Evolutionary conservation across 129 eudicot species (phyloP), one percentile per base, ranked within the genome.

Genomic region (Saussurea involucrata): DNA sequence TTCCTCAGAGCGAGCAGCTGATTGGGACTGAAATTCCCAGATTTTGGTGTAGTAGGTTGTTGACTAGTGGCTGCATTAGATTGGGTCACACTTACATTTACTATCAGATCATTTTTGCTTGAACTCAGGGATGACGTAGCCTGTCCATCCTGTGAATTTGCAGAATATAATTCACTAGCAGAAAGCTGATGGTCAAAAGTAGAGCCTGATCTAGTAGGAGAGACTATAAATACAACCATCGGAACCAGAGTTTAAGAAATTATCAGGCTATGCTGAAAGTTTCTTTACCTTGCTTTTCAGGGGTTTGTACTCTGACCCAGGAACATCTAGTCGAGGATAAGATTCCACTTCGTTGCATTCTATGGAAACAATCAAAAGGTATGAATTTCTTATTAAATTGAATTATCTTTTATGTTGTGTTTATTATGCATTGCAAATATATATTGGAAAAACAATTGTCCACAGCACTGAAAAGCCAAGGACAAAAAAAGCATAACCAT

Each of bases 291-390:
- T 79, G 70, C 73, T 86, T 80, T 84, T 83, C 74, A 89, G 77
- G 53, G 96, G 90, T 82, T 73, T 89, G 84, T 86, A 87, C n/a
- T 89, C 97, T 36, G 92, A 73, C 53, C 97, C 98, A 71, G 98
- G 98, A 82, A 95, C 83, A 73, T 87, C 97, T 24, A 95, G 89
- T 33, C 77, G 83, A 75, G 96, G 93, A 89, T 90, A 89, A 80
- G 96, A 76, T 24, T 85, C 85, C 83, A 85, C 89, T 37, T 85
- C 86, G 72, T 82, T 79, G 83, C 85, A 84, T 72, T 86, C 98
- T 95, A 76, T 82, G 27, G 49, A 83, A 61, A 76, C 65, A 71
- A 68, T 63, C 40, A 49, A 31, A 71, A 27, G 65, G 33, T 17
- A 20, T 37, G 24, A 70, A 34, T 60, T 69, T 37, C 72, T 37